Conservation (phyloP, 2,329 filamentous ascomycete species). For the Capronia americana region DNA sequence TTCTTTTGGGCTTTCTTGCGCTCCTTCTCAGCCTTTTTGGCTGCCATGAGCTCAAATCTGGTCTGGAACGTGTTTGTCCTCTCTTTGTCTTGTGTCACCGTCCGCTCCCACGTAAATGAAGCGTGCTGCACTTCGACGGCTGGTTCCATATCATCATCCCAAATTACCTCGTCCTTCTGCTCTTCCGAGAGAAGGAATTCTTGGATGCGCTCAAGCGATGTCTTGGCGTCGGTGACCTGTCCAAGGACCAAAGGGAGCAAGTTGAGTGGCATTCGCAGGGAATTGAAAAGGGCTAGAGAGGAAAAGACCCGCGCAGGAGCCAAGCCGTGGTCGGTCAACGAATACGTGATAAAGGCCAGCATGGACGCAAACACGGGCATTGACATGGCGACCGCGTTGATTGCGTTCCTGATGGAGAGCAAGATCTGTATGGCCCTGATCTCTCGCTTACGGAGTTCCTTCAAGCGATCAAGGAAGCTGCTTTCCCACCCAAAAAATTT, state of each 20-base stretch:
- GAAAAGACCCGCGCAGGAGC: slow-evolving; percentile 82
- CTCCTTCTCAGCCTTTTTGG: slow-evolving; percentile 56
- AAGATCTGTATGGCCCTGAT: slow-evolving; percentile 84
- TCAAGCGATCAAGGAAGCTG: slow-evolving; percentile 79
- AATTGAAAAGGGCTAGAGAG: slow-evolving; percentile 91
- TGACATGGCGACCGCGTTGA: slow-evolving; percentile 81
- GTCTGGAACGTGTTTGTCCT: slow-evolving; percentile 37
- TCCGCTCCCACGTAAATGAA: slow-evolving; percentile 84
- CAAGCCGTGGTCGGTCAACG: slow-evolving; percentile 69
- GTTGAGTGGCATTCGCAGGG: slow-evolving; percentile 86
- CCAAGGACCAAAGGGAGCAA: slow-evolving; percentile 86
- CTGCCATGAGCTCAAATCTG: slow-evolving; percentile 46
- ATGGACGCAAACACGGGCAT: slow-evolving; percentile 94
- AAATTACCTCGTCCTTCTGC: slow-evolving; percentile 71
- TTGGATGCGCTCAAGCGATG: slow-evolving; percentile 82
- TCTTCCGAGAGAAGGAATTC: slow-evolving; percentile 90
- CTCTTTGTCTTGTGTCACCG: slow-evolving; percentile 41
- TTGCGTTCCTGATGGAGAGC: slow-evolving; percentile 80
- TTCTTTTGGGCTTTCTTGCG: slow-evolving; percentile 51
- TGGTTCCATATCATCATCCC: slow-evolving; percentile 58
- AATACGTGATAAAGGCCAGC: slow-evolving; percentile 86
- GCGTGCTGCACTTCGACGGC: slow-evolving; percentile 74
- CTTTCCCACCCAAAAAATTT: slow-evolving; percentile 97
- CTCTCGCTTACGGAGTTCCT: slow-evolving; percentile 75
- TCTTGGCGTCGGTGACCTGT: slow-evolving; percentile 87